phyloP scores from a whole-genome alignment of 225 moss, liverwort and hornwort species.

The Physcomitrium patens region DNA sequence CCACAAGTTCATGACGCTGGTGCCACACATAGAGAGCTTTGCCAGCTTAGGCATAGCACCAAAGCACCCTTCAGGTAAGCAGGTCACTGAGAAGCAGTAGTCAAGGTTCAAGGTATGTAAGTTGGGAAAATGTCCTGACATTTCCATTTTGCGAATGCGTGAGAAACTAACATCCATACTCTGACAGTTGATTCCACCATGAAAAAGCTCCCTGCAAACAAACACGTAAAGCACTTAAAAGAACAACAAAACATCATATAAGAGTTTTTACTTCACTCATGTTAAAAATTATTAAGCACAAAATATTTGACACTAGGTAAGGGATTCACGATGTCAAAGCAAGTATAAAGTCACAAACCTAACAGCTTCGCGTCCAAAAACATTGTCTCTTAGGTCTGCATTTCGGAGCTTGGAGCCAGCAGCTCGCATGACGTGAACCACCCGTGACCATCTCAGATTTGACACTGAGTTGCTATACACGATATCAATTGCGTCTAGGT shows the following conservation, averaged over 20 bases:
- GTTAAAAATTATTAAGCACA: slow-evolving; percentile 1
- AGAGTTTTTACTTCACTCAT: not conserved
- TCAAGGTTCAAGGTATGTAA: slow-evolving; percentile 74
- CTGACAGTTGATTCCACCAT: slow-evolving; percentile 63
- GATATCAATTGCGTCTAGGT: slow-evolving; percentile 66
- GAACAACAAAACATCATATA: slow-evolving; percentile 16
- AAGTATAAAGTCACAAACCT: slow-evolving; percentile 44
- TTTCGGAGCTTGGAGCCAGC: slow-evolving; percentile 71
- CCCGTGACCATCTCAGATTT: slow-evolving; percentile 58
- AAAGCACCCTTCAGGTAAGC: slow-evolving; percentile 79
- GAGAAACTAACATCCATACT: slow-evolving; percentile 68
- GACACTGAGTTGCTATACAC: slow-evolving; percentile 41
- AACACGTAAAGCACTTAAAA: slow-evolving; percentile 13
- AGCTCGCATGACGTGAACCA: slow-evolving; percentile 71
- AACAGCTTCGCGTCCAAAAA: slow-evolving; percentile 61
- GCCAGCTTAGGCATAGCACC: slow-evolving; percentile 70
- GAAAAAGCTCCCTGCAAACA: slow-evolving; percentile 65
- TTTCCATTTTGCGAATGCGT: slow-evolving; percentile 71
- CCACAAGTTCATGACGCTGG: slow-evolving; percentile 68
- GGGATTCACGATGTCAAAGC: slow-evolving; percentile 13
- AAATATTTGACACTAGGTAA: slow-evolving; percentile 19
- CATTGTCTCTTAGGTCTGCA: slow-evolving; percentile 62
- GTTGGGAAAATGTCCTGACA: slow-evolving; percentile 68
- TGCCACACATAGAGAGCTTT: slow-evolving; percentile 82
- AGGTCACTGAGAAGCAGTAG: slow-evolving; percentile 59